Evolutionary conservation across 2,329 filamentous ascomycete species (phyloP).

Genomic region (Aschersonia sp.): DNA sequence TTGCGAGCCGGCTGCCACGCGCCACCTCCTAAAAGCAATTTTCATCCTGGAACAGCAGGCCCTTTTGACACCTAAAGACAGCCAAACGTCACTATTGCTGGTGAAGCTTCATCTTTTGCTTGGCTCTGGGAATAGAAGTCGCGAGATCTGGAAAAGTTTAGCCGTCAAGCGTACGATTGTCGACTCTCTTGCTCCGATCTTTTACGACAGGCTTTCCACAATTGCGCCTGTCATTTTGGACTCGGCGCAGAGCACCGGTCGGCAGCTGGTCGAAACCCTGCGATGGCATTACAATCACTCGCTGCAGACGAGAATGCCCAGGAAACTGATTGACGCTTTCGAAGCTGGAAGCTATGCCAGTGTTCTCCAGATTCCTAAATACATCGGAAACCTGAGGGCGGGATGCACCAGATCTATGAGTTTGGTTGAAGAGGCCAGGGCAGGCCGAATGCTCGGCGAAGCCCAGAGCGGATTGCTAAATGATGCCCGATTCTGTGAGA

Average conservation of each 20-base stretch:
- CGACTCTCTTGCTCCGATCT: slow-evolving; percentile 39
- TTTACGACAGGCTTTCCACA: slow-evolving; percentile 39
- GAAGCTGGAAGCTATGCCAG: slow-evolving; percentile 35
- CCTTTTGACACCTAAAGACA: slow-evolving; percentile 27
- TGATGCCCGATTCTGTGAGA: slow-evolving; percentile 31
- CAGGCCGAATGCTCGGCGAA: slow-evolving; percentile 26
- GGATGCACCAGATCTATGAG: slow-evolving; percentile 40
- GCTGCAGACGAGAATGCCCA: slow-evolving; percentile 29
- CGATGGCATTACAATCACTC: slow-evolving; percentile 30
- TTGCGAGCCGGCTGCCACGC: slow-evolving; percentile 7
- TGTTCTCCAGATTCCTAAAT: slow-evolving; percentile 30
- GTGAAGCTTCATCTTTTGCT: slow-evolving; percentile 36
- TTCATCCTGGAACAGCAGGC: slow-evolving; percentile 35
- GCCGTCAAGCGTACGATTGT: slow-evolving; percentile 43
- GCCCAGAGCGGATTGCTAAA: slow-evolving; percentile 25
- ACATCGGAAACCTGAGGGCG: slow-evolving; percentile 26
- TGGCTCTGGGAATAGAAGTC: slow-evolving; percentile 31
- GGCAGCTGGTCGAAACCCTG: slow-evolving; percentile 25
- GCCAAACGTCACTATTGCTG: slow-evolving; percentile 32
- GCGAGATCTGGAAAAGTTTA: slow-evolving; percentile 33
- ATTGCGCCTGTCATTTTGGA: slow-evolving; percentile 28
- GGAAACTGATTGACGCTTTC: slow-evolving; percentile 30
- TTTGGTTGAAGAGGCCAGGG: slow-evolving; percentile 34
- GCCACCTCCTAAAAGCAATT: slow-evolving; percentile 31
- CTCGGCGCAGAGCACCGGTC: slow-evolving; percentile 15